Evolutionary conservation across 192 early-diverging fungal species (phyloP).

Genomic region (Powellomyces hirtus): DNA sequence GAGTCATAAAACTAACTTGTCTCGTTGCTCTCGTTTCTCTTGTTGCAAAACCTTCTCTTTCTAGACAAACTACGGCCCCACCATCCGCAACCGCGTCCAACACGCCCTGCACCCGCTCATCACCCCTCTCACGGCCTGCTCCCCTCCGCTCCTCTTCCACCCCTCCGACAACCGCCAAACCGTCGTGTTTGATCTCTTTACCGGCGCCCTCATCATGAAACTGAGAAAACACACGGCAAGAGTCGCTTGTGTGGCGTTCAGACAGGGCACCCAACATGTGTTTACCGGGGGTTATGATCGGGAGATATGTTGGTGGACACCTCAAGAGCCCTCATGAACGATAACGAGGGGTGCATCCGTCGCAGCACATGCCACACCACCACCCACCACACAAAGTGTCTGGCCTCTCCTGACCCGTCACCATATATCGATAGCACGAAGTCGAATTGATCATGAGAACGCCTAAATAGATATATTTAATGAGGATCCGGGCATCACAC

Average conservation of each 20-base stretch:
- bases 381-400: too few relatives aligned
- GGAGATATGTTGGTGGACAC: constrained; percentile 1
- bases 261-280: constrained; percentile 26
- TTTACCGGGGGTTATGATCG: constrained; percentile 1
- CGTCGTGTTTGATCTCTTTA: constrained; percentile 55
- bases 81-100: constrained; percentile 36
- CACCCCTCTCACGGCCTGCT: constrained; percentile 21
- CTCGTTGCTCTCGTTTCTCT: neutral
- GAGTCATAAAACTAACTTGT: too few relatives aligned
- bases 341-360: too few relatives aligned
- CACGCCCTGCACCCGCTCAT: constrained; percentile 24
- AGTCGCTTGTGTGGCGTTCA: constrained; percentile 56
- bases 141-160: constrained; percentile 54
- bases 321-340: too few relatives aligned
- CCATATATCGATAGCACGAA: too few relatives aligned
- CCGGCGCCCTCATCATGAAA: constrained; percentile 51
- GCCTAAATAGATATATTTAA: too few relatives aligned
- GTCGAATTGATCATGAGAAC: too few relatives aligned
- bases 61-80: constrained; percentile 35
- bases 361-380: too few relatives aligned
- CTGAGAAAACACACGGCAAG: constrained; percentile 65
- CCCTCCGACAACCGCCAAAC: constrained; percentile 57
- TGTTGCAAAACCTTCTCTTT: too few relatives aligned
- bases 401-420: too few relatives aligned
- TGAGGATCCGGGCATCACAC: too few relatives aligned